These are phyloP conservation scores for Pecoramyces ruminantium DNA, from an alignment of 192 early-diverging fungal species.

Conservation along the genomic window DNA sequence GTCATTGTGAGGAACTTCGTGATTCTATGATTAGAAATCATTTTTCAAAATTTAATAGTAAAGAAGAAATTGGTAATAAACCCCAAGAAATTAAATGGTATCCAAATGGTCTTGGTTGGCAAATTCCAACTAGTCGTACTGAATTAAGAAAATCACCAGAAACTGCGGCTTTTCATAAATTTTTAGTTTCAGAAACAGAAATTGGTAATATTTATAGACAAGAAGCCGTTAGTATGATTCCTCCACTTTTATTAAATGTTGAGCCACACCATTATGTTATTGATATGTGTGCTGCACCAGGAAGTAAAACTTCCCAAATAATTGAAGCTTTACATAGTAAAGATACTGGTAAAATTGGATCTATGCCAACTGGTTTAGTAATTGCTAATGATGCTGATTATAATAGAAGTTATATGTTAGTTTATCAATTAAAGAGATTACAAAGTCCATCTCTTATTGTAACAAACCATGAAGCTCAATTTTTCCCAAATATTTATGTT, in stretches of 20 bases:
- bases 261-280: constrained; percentile 68
- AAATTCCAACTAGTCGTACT: constrained; percentile 55
- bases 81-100: constrained; percentile 55
- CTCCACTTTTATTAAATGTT: constrained; percentile 81
- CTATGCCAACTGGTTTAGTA: constrained; percentile 51
- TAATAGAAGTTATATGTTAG: constrained; percentile 78
- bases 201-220: constrained; percentile 92
- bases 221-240: constrained; percentile 96
- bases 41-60: constrained; percentile 30
- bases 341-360: constrained; percentile 10
- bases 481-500: constrained; percentile 59
- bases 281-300: constrained; percentile 97
- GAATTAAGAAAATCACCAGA: constrained; percentile 59
- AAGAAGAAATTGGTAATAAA: constrained; percentile 50
- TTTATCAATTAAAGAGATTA: constrained; percentile 87
- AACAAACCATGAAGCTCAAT: constrained; percentile 88
- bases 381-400: constrained; percentile 93
- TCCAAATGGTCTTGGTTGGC: constrained; percentile 83
- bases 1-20: constrained; percentile 48
- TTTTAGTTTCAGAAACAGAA: constrained; percentile 94
- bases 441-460: constrained; percentile 83
- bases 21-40: constrained; percentile 48
- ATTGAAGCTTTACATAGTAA: constrained; percentile 24
- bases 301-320: constrained; percentile 89
- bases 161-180: constrained; percentile 73